These are phyloP conservation scores for Capronia epimyces DNA, from an alignment of 2,329 filamentous ascomycete species.

Conservation along the genomic window DNA sequence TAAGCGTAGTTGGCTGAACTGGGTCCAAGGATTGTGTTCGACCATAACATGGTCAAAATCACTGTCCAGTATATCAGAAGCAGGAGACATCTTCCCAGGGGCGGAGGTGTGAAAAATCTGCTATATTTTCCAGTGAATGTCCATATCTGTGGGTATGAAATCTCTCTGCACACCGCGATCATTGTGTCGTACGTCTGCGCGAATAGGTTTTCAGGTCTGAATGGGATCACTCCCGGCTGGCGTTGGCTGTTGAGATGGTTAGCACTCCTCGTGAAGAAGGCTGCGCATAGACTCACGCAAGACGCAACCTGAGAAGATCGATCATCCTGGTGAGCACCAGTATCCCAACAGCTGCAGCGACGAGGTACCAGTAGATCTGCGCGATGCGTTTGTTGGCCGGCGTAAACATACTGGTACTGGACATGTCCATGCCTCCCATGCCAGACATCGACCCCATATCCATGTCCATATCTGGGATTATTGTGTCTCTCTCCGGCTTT, in stretches of 20 bases:
- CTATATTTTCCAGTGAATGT: slow-evolving; percentile 17
- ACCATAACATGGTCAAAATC: slow-evolving; percentile 25
- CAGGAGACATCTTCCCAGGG: slow-evolving; percentile 23
- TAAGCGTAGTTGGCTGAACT: slow-evolving; percentile 24
- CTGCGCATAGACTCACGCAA: background rate
- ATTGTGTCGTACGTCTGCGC: slow-evolving; percentile 23
- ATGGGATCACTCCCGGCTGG: slow-evolving; percentile 11
- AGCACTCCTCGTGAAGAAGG: background rate
- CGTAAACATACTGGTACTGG: slow-evolving; percentile 21
- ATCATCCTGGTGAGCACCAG: slow-evolving; percentile 12
- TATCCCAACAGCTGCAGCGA: slow-evolving; percentile 15
- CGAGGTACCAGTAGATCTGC: slow-evolving; percentile 23
- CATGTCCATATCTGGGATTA: background rate
- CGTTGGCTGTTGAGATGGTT: slow-evolving; percentile 7
- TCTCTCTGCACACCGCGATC: slow-evolving; percentile 19
- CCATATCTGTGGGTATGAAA: slow-evolving; percentile 21
- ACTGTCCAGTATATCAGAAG: slow-evolving; percentile 22
- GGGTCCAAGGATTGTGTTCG: slow-evolving; percentile 22
- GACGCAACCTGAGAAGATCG: slow-evolving; percentile 8
- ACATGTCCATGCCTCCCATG: slow-evolving; percentile 28
- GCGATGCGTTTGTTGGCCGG: slow-evolving; percentile 21
- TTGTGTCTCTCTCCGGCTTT: too few species aligned
- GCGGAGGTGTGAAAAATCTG: slow-evolving; percentile 22
- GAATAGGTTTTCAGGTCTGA: slow-evolving; percentile 16
- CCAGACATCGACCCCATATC: slow-evolving; percentile 22